These are phyloP conservation scores for Phytopythium aichiense DNA, from an alignment of 352 stramenopile genomes.

Conservation along the genomic window DNA sequence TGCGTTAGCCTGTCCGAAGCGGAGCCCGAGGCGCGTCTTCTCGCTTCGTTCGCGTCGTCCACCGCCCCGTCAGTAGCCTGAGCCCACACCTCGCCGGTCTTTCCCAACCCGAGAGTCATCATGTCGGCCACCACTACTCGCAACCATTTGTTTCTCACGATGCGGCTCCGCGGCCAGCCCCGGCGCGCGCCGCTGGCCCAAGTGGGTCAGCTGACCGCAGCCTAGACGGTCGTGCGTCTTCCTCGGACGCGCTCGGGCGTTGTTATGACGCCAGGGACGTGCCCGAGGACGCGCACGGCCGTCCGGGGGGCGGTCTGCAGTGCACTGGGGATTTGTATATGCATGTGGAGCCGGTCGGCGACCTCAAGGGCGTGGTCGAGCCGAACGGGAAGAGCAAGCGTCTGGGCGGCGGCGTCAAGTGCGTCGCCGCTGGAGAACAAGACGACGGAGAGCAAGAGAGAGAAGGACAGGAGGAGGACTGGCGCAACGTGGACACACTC, in stretches of 20 bases:
- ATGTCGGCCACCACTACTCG: conserved; percentile 24
- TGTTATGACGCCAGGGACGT: conserved; percentile 10
- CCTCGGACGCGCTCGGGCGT: conserved; percentile 10
- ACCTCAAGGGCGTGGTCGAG: conserved; percentile 3
- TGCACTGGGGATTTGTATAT: conserved; percentile 13
- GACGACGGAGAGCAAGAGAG: conserved; percentile 11
- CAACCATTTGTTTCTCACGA: conserved; percentile 11
- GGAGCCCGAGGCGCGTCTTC: conserved; percentile 16
- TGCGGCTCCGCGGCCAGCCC: conserved; percentile 1
- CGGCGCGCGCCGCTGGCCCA: conserved; percentile 15
- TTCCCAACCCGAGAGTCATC: conserved; percentile 18
- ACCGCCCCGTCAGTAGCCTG: conserved; percentile 26
- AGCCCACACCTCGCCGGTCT: conserved; percentile 16
- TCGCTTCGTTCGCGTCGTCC: conserved; percentile 23
- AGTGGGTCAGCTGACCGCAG: conserved; percentile 15
- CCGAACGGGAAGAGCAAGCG: conserved; percentile 2
- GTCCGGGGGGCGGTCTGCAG: conserved; percentile 10
- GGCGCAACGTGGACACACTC: conserved; percentile 43
- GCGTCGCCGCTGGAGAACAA: conserved; percentile 8
- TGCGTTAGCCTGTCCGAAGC: background rate
- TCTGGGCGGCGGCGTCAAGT: background rate
- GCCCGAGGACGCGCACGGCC: conserved; percentile 14
- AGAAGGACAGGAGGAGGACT: conserved; percentile 36
- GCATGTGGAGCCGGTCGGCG: conserved; percentile 8
- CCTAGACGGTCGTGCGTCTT: conserved; percentile 25